These are phyloP conservation scores for Boletales sp. DNA, from an alignment of 768 basidiomycete species.

Conservation along the genomic window DNA sequence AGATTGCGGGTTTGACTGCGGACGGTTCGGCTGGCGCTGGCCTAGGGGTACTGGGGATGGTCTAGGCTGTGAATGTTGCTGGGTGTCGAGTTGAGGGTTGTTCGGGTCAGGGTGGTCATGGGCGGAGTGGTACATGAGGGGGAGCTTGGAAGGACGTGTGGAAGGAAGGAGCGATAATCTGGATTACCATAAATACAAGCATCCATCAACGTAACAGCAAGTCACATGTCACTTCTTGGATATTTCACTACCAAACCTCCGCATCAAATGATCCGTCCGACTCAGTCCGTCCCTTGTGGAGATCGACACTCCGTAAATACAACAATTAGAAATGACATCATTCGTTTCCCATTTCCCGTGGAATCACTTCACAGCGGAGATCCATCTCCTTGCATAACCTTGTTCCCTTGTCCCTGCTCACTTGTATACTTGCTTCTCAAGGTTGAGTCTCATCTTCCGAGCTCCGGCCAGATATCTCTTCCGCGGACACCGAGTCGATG, in stretches of 20 bases:
- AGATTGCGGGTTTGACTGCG: constrained; percentile 13
- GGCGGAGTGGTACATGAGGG: constrained; percentile 21
- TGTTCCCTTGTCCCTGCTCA: no score
- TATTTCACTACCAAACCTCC: no score
- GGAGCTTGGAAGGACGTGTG: constrained; percentile 14
- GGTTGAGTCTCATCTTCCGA: background rate
- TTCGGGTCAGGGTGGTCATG: constrained; percentile 11
- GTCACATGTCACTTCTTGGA: constrained; percentile 19
- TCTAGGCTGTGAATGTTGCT: background rate
- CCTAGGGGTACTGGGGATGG: background rate
- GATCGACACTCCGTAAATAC: constrained; percentile 1
- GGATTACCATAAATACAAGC: constrained; percentile 32
- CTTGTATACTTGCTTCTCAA: no score
- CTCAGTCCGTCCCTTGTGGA: background rate
- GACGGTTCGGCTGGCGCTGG: constrained; percentile 14
- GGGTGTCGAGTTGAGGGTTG: background rate
- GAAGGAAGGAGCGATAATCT: constrained; percentile 27
- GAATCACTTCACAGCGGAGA: background rate
- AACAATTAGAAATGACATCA: constrained; percentile 4
- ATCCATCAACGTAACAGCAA: background rate
- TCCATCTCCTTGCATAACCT: no score
- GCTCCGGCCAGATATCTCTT: background rate
- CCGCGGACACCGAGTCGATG: no score
- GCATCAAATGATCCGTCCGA: constrained; percentile 5
- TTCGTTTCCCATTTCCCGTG: background rate